Evolutionary conservation across 805 yeast genomes (phyloP).

Genomic region (Lipomyces japonicus): DNA sequence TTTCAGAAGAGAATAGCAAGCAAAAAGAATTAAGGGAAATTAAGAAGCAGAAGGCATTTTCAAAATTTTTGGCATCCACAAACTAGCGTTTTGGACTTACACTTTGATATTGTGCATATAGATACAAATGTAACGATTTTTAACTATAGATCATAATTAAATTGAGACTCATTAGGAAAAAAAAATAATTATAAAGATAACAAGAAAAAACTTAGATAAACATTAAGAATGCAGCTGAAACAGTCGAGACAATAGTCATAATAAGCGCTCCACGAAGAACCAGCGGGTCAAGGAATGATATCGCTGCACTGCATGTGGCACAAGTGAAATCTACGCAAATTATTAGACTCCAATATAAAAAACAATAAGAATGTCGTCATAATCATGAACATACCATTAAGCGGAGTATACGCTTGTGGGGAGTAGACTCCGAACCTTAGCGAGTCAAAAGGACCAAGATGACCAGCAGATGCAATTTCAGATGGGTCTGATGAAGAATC

Average conservation of each 20-base stretch:
- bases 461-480: constrained; percentile 38
- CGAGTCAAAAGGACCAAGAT: constrained; percentile 33
- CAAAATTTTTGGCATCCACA: no score
- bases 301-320: constrained; percentile 18
- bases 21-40: no score
- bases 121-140: no score
- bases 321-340: constrained; percentile 16
- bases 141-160: no score
- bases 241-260: constrained; percentile 5
- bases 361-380: not conserved
- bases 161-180: no score
- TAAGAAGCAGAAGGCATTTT: no score
- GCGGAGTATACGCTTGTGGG: constrained; percentile 39
- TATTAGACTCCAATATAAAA: not conserved
- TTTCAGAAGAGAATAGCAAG: no score
- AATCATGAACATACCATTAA: constrained; percentile 3
- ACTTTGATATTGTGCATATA: no score
- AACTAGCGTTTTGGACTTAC: no score
- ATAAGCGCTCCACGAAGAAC: constrained; percentile 10
- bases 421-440: constrained; percentile 40
- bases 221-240: constrained; percentile 11
- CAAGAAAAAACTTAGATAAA: no score
- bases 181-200: no score
- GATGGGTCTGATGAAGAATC: constrained; percentile 35
- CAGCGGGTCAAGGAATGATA: constrained; percentile 9